Base-by-base conservation (phyloP, 2,329 filamentous ascomycete species). In the Metarhizium brunneum region DNA sequence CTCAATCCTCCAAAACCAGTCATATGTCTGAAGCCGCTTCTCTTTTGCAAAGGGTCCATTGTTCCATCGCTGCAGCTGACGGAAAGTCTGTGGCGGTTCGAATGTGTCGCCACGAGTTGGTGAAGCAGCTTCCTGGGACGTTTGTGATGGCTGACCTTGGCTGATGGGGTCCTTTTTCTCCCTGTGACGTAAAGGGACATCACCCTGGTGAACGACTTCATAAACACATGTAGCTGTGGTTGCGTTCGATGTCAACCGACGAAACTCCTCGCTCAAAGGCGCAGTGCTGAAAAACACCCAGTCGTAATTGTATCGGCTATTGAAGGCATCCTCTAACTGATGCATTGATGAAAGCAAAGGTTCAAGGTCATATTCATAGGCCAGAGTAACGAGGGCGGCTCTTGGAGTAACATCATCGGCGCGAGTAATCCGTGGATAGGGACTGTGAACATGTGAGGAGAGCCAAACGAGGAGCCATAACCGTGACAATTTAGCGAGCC, bases 251-350 rank as follows among this genome's bases (percentile, higher is more conserved):
- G 87, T 90, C 56, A 75, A 74, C 40, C 74, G 73, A 67, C 88
- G 92, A 75, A 95, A 95, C 57, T 87, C 83, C 8, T 88, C 82
- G 4, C 84, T 85, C 66, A 95, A 91, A 4, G 85, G 84, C 53
- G 86, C 81, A 63, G 90, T 84, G 70, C 92, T 94, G 78, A 94
- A 90, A 73, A 95, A 92, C 47, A 88, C 86, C 87, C 90, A 95
- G 48, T 90, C 87, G 66, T 95, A 95, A 64, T 87, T 87, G 75
- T 90, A 87, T 60, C 89, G 90, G 65, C 76, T 73, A 66, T 95
- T 95, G 85, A 89, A 95, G 1, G 64, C 64, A 4, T 66, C 60
- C 56, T 73, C 70, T 3, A 73, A 59, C 64, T 95, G 87, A 35
- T 71, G 71, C 76, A 95, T 67, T 18, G 69, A 68, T 25, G 61